A percentile compares a stretch with the other conserved stretches of the same genome.
These are phyloP conservation scores for Raddia guianensis DNA, from an alignment of 176 grass and related monocot species.

Conservation along the genomic window DNA sequence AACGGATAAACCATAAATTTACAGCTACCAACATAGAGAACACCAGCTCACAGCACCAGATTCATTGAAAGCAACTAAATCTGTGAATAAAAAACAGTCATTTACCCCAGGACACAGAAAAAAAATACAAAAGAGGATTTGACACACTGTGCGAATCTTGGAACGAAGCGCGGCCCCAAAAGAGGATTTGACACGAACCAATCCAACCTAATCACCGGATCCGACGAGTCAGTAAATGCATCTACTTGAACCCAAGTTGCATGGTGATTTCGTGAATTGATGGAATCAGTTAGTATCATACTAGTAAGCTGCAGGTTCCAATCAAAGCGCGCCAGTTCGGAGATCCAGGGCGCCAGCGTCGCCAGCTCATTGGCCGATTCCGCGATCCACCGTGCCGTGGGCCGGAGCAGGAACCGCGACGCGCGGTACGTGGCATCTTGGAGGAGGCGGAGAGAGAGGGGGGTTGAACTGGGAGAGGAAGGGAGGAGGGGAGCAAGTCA, in stretches of 20 bases:
- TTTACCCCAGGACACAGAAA: not conserved
- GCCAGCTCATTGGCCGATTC: not conserved
- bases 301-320: not conserved
- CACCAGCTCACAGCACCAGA: slow-evolving; percentile 7
- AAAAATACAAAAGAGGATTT: not conserved
- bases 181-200: not conserved
- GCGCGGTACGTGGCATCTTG: not conserved
- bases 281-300: too few species aligned
- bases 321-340: not conserved
- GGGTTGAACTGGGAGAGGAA: not conserved
- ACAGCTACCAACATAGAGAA: not conserved
- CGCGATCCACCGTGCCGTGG: not conserved
- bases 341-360: slow-evolving; percentile 19
- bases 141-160: not conserved
- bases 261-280: too few species aligned
- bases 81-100: not conserved
- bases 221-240: not conserved
- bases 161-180: not conserved
- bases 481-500: not conserved
- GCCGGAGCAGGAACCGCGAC: not conserved
- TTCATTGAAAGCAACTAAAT: not conserved
- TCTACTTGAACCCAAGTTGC: not conserved
- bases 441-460: not conserved
- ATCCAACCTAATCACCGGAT: not conserved
- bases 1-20: not conserved